Evolutionary conservation across 768 basidiomycete species (phyloP).

Genomic region (Kondoa subrosea): DNA sequence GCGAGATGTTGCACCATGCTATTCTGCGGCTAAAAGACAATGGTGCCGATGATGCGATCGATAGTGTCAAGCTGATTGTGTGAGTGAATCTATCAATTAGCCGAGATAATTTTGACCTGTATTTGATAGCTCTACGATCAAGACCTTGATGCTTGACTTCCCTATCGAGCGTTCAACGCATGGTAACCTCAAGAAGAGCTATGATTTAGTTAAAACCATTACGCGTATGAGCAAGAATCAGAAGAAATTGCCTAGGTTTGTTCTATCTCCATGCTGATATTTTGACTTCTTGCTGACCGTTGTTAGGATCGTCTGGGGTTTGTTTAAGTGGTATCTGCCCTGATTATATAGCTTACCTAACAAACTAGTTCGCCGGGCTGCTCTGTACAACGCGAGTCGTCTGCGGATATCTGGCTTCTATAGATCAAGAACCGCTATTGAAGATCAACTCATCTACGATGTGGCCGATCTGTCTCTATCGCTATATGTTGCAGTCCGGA

Average conservation of each 20-base stretch:
- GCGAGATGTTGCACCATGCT: constrained; percentile 52
- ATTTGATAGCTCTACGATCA: constrained; percentile 43
- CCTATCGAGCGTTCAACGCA: constrained; percentile 23
- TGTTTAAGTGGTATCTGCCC: background rate
- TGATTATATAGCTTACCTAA: background rate
- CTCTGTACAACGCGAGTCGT: constrained; percentile 25
- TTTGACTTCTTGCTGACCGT: too few species aligned
- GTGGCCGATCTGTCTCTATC: constrained; percentile 35
- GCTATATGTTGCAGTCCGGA: constrained; percentile 29
- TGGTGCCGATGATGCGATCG: constrained; percentile 38
- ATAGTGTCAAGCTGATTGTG: constrained; percentile 51
- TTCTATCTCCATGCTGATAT: too few species aligned
- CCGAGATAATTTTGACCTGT: background rate
- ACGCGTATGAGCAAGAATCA: constrained; percentile 34
- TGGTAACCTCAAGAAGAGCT: constrained; percentile 31
- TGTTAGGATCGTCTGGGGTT: background rate
- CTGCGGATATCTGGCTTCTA: constrained; percentile 31
- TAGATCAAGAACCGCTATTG: constrained; percentile 31
- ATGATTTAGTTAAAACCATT: constrained; percentile 19
- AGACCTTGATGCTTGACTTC: constrained; percentile 47
- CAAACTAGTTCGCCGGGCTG: constrained; percentile 25
- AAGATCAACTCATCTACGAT: constrained; percentile 35
- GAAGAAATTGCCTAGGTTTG: constrained; percentile 56
- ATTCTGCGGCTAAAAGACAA: constrained; percentile 49
- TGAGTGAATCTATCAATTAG: background rate